Base-by-base conservation (phyloP, 768 basidiomycete species). In the Thelephora aurantiotincta region DNA sequence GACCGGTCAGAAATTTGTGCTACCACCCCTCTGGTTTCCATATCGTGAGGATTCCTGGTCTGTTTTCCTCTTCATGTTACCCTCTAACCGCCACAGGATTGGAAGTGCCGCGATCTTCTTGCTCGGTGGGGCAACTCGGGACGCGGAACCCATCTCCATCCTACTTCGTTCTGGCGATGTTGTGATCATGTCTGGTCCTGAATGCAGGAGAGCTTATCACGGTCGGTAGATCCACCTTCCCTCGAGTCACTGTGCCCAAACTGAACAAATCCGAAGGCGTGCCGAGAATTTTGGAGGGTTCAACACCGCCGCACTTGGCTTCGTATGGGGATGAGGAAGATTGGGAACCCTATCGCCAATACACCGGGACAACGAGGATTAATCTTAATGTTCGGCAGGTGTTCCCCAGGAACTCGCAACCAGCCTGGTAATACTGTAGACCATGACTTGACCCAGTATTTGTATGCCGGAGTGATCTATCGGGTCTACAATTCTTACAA, bases 1-100 rank as follows among this genome's bases (percentile, higher is more conserved):
- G 94, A 99, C 62, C 84, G 88, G 16, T 91, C 93, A 18, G 94
- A 99, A 65, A 73, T 94, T 7, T 94, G 92, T 55, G 80, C 89
- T 2, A 88, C 88, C 4, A 82, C 89, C 0, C 94, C 94, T 0
- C 73, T 99, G 0, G 88, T 97, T 5, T 96, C 91, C 0, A 80
- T 99, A 44, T 96, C 92, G 92, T 93, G 54, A 56, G 84, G 62
- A 6, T 14, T 22, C 3, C 9, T 13, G 34, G 19, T 18, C 13
- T 41, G 22, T 37, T 14, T 45, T n/a, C 33, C 22, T 9, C 19
- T 2, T 33, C n/a, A 30, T 33, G 33, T 34, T 3, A n/a, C 16
- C 6, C n/a, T 33, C 12, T 33, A 43, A 37, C 42, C 43, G 47
- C 12, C 12, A 2, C 54, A 94, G 92, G 2, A 74, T 98, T 6